Evolutionary conservation across 1,284 basidiomycete species (phyloP), one percentile per base, ranked within the genome.

Genomic region (Porogramme epimiltina): DNA sequence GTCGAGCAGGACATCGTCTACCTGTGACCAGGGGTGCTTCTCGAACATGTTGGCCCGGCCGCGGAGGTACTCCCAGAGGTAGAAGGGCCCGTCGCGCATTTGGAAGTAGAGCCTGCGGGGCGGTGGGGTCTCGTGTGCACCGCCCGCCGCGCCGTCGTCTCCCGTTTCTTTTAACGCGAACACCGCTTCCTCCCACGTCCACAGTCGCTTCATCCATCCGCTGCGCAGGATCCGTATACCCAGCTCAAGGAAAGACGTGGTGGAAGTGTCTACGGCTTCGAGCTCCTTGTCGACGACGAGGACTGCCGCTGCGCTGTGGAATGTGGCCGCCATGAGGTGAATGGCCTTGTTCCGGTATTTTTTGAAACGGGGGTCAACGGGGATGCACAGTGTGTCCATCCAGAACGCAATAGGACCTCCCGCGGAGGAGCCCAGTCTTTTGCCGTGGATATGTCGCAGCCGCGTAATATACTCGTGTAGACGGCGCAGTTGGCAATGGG

Each of bases 381-480:
- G 45, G 3, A 47, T 28, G 37, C 45, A 47, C 20, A 47, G 45
- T 24, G 45, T 47, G 25, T 47, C 45, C 25, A 47, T 47, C 45
- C 45, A 47, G 16, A 47, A 20, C 5, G 23, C 45, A 18, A 47
- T 33, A 25, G 34, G 20, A 8, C 4, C 13, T 33, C 15, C 15
- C 25, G 34, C 16, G 6, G 11, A 8, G 26, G 4, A 4, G 28
- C 28, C 8, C 28, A 31, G 6, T 31, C 28, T n/a, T n/a, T n/a
- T n/a, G n/a, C n/a, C n/a, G n/a, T n/a, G n/a, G n/a, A n/a, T n/a
- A n/a, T n/a, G n/a, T n/a, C n/a, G n/a, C n/a, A n/a, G n/a, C n/a
- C n/a, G n/a, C n/a, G n/a, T n/a, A n/a, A n/a, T n/a, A n/a, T n/a
- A n/a, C n/a, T n/a, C n/a, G n/a, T n/a, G 13, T n/a, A 47, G 19